phyloP scores from a whole-genome alignment of 2,329 filamentous ascomycete species.

The Daldinia eschscholtzii region DNA sequence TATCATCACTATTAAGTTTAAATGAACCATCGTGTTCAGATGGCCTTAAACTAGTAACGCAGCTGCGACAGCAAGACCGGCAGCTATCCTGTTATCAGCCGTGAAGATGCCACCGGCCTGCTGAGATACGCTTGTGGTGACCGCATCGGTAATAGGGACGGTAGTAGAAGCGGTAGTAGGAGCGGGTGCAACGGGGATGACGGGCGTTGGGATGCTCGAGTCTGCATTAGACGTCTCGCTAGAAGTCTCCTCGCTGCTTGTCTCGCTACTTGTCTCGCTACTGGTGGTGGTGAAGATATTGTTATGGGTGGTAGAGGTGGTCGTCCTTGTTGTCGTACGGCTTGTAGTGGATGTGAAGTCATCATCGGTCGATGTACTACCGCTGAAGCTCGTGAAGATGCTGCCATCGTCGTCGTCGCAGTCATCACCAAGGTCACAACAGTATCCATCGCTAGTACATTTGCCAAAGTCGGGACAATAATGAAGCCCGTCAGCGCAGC shows the following conservation, averaged over 20 bases:
- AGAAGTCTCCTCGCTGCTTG: conserved; percentile 14
- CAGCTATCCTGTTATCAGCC: conserved; percentile 38
- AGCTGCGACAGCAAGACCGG: conserved; percentile 40
- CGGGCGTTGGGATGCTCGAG: not conserved
- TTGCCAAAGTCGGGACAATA: conserved; percentile 47
- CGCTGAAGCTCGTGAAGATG: conserved; percentile 17
- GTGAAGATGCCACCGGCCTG: conserved; percentile 39
- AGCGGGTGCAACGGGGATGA: conserved; percentile 30
- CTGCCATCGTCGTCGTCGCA: conserved; percentile 29
- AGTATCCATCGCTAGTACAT: conserved; percentile 41
- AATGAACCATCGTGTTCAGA: not conserved
- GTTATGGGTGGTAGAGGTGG: conserved; percentile 20
- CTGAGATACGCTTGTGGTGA: conserved; percentile 27
- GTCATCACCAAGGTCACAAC: conserved; percentile 37
- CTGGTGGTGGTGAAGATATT: conserved; percentile 23
- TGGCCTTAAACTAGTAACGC: conserved; percentile 39
- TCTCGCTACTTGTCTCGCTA: conserved; percentile 1
- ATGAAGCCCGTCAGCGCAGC: conserved; percentile 39
- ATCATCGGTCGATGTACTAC: conserved; percentile 19
- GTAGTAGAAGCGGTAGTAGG: conserved; percentile 11
- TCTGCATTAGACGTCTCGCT: conserved; percentile 6
- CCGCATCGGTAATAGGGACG: conserved; percentile 22
- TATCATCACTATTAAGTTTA: not conserved
- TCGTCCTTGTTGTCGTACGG: conserved; percentile 28
- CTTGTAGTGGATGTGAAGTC: conserved; percentile 33